phyloP scores from a whole-genome alignment of 106 monocot species.

The Hemerocallis citrina region DNA sequence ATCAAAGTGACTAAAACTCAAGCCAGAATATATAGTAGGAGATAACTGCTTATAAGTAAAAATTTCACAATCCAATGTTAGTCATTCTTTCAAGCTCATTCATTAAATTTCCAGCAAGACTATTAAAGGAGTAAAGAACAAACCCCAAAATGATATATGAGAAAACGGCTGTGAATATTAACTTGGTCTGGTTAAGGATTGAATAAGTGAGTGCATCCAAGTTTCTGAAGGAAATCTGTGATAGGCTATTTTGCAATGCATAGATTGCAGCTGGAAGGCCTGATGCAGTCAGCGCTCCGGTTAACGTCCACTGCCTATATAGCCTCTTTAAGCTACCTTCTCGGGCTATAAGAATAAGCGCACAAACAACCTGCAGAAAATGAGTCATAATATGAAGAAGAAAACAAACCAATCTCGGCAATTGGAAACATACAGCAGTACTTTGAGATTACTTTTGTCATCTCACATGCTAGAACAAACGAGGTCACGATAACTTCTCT shows the following conservation, averaged over 20 bases:
- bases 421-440: background rate
- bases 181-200: conserved; percentile 98
- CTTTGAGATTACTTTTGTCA: conserved; percentile 56
- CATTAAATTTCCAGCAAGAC: too few relatives aligned
- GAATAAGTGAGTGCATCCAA: conserved; percentile 95
- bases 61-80: too few relatives aligned
- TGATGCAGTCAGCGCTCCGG: conserved; percentile 79
- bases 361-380: conserved; percentile 66
- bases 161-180: conserved; percentile 89
- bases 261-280: conserved; percentile 95
- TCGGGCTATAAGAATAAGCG: conserved; percentile 57
- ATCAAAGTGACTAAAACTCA: too few relatives aligned
- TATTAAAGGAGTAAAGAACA: too few relatives aligned
- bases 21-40: too few relatives aligned
- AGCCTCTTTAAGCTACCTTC: conserved; percentile 61
- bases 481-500: conserved; percentile 90
- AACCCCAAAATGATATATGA: conserved; percentile 89
- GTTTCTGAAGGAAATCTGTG: conserved; percentile 95
- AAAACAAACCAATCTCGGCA: background rate
- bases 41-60: too few relatives aligned
- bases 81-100: too few relatives aligned
- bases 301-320: conserved; percentile 63
- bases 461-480: conserved; percentile 72
- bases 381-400: background rate
- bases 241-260: conserved; percentile 91